Conservation (phyloP, 2,329 filamentous ascomycete species). For the Talaromyces sp. region DNA sequence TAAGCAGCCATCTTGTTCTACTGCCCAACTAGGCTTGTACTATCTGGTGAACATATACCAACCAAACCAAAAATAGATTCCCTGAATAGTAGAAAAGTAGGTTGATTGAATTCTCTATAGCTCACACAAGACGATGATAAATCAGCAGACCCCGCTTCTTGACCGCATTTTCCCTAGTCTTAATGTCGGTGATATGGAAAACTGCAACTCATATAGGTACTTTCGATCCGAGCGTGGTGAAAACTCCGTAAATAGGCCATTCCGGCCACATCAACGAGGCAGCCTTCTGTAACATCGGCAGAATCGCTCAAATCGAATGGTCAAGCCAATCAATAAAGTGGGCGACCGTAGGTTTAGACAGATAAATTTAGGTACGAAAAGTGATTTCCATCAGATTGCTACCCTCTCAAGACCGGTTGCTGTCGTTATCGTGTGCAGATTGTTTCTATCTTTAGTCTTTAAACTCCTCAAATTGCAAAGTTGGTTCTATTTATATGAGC, state of each 20-base stretch:
- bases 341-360: background rate
- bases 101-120: background rate
- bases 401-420: background rate
- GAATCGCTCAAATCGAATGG: background rate
- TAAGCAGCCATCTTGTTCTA: background rate
- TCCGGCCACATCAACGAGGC: background rate
- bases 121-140: background rate
- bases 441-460: background rate
- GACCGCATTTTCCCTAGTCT: background rate
- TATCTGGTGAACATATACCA: background rate
- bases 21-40: background rate
- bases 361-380: background rate
- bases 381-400: background rate
- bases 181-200: background rate
- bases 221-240: background rate
- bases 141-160: slow-evolving; percentile 1
- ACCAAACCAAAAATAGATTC: background rate
- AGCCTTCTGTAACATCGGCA: too few relatives aligned
- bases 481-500: background rate
- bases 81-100: background rate
- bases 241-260: background rate
- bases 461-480: background rate
- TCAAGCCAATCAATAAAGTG: background rate
- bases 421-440: background rate
- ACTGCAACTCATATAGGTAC: background rate